These are phyloP conservation scores for Wickerhamiella qilinensis DNA, from an alignment of 805 yeast species.

Conservation along the genomic window DNA sequence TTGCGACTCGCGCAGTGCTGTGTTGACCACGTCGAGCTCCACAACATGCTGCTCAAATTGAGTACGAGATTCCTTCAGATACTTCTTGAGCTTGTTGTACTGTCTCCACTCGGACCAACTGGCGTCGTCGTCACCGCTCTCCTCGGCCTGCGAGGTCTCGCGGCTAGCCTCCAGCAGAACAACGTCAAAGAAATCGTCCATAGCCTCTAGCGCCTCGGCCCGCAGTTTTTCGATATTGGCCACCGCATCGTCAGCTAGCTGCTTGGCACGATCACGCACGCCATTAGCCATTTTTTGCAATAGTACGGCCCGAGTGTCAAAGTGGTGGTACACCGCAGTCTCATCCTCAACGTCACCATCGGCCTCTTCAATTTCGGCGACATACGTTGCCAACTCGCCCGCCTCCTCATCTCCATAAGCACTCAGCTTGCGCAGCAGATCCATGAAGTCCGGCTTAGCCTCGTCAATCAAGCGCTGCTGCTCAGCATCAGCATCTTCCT, in stretches of 20 bases:
- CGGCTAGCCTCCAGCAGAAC: slow-evolving; percentile 15
- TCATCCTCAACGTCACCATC: slow-evolving; percentile 9
- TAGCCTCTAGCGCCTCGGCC: slow-evolving; percentile 15
- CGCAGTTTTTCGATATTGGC: slow-evolving; percentile 12
- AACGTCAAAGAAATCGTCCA: slow-evolving; percentile 17
- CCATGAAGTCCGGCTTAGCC: slow-evolving; percentile 15
- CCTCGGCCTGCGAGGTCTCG: slow-evolving; percentile 10
- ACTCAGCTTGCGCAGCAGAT: slow-evolving; percentile 10
- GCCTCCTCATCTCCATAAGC: slow-evolving; percentile 11
- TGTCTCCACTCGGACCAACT: slow-evolving; percentile 15
- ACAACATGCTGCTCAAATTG: slow-evolving; percentile 11
- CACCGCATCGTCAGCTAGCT: slow-evolving; percentile 14
- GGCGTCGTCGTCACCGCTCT: slow-evolving; percentile 29
- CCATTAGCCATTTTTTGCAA: slow-evolving; percentile 11
- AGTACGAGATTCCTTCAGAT: slow-evolving; percentile 9
- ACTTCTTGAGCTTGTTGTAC: slow-evolving; percentile 12
- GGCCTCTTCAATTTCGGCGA: slow-evolving; percentile 12
- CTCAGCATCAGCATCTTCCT: slow-evolving; percentile 8
- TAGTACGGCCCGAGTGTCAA: slow-evolving; percentile 10
- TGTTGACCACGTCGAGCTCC: slow-evolving; percentile 12
- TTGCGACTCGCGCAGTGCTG: slow-evolving; percentile 16
- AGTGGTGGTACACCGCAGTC: slow-evolving; percentile 12
- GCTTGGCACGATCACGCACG: slow-evolving; percentile 15
- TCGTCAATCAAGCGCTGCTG: slow-evolving; percentile 5
- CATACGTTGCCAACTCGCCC: slow-evolving; percentile 6